phyloP scores from a whole-genome alignment of 2,329 filamentous ascomycete species.

The Elsinoe necatrix region DNA sequence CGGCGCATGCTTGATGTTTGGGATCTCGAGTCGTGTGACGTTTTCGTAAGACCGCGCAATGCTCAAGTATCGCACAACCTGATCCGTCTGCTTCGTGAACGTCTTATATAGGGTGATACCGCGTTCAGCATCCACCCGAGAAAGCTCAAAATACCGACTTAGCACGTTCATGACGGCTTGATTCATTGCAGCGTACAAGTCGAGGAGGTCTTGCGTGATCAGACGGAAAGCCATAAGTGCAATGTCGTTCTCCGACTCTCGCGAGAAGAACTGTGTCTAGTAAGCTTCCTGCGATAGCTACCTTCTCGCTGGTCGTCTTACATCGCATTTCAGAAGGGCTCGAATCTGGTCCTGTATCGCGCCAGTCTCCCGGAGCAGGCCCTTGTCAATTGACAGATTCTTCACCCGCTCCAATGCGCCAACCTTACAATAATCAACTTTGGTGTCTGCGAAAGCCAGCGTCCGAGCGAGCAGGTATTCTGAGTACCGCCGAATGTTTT shows the following conservation, averaged over 20 bases:
- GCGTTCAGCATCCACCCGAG: slow-evolving; percentile 81
- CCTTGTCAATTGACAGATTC: slow-evolving; percentile 81
- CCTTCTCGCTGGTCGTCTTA: slow-evolving; percentile 38
- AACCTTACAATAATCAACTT: slow-evolving; percentile 79
- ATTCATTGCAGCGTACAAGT: slow-evolving; percentile 90
- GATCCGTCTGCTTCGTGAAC: slow-evolving; percentile 86
- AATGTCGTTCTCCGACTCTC: slow-evolving; percentile 92
- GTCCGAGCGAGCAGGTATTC: slow-evolving; percentile 78
- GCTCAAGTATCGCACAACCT: slow-evolving; percentile 81
- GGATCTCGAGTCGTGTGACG: slow-evolving; percentile 85
- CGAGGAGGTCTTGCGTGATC: slow-evolving; percentile 79
- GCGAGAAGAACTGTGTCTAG: slow-evolving; percentile 61
- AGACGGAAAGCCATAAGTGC: slow-evolving; percentile 88
- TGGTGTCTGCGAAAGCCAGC: slow-evolving; percentile 72
- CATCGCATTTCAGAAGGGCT: slow-evolving; percentile 81
- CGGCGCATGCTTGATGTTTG: slow-evolving; percentile 93
- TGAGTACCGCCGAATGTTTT: slow-evolving; percentile 87
- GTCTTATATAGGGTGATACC: slow-evolving; percentile 86
- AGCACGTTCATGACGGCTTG: slow-evolving; percentile 95
- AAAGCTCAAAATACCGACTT: slow-evolving; percentile 98
- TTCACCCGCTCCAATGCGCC: slow-evolving; percentile 71
- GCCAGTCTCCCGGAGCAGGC: slow-evolving; percentile 84
- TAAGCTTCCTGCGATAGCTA: not conserved
- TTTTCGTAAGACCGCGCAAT: slow-evolving; percentile 84
- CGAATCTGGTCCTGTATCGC: slow-evolving; percentile 79